Conservation (phyloP, 805 yeast genomes). For the Blastobotrys attinorum region DNA sequence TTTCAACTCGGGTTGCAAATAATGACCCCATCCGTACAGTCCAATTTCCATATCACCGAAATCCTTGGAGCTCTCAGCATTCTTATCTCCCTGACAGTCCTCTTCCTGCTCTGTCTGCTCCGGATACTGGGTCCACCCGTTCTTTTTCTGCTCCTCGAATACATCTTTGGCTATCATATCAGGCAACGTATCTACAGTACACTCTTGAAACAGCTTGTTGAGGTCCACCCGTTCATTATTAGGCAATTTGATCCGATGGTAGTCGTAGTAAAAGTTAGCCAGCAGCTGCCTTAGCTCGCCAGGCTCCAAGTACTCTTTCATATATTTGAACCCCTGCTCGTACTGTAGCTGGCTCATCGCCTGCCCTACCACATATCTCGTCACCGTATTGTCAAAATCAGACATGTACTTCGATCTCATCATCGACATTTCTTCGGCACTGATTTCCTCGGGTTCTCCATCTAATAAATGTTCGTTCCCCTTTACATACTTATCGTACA, state of each 20-base stretch:
- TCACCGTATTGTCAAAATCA: neutral
- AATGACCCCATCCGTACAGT: slow-evolving; percentile 2
- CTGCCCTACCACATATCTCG: neutral
- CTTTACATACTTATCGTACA: neutral
- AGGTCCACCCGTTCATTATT: neutral
- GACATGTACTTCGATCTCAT: neutral
- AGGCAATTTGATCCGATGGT: neutral
- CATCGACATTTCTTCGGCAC: neutral
- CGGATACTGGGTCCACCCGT: neutral
- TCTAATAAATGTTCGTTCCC: neutral
- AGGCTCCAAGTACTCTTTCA: slow-evolving; percentile 3
- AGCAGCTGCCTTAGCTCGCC: slow-evolving; percentile 9
- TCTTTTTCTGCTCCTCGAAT: neutral
- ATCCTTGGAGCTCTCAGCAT: slow-evolving; percentile 1
- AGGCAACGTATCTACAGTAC: neutral
- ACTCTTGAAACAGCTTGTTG: neutral
- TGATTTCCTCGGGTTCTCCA: neutral
- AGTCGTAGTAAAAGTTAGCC: slow-evolving; percentile 7
- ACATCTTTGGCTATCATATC: neutral
- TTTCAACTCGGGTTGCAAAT: neutral
- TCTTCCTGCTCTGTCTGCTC: neutral
- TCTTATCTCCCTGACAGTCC: neutral
- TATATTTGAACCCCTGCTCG: neutral
- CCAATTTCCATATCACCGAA: slow-evolving; percentile 3
- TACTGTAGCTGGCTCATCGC: neutral